Percentiles rank a stretch among this genome's conserved stretches.
Conservation (phyloP, 2,329 filamentous ascomycete species). For the Pyricularia pennisetigena region DNA sequence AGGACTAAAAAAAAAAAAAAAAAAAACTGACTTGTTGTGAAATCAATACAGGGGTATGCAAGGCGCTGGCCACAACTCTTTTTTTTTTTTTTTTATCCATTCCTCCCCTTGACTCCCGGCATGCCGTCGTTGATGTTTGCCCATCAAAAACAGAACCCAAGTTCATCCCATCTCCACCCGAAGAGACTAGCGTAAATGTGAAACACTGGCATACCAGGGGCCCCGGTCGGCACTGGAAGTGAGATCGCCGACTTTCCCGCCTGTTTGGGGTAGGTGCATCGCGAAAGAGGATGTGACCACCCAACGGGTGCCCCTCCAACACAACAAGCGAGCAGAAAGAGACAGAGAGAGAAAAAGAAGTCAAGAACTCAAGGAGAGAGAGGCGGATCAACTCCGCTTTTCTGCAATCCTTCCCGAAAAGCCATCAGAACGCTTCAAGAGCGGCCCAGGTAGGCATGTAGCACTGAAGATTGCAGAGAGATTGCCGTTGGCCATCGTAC, state of each 20-base stretch:
- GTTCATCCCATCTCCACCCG: background rate
- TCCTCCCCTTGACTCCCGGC: background rate
- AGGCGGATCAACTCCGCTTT: background rate
- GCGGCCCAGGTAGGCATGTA: background rate
- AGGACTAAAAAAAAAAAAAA: background rate
- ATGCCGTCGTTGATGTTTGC: background rate
- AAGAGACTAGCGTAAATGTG: background rate
- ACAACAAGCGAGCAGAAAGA: background rate
- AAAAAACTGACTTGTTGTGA: no score
- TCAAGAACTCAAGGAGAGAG: background rate
- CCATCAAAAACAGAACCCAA: background rate
- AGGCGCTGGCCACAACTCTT: no score
- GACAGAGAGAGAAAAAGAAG: background rate
- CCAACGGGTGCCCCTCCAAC: background rate
- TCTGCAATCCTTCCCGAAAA: no score
- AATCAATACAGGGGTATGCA: no score
- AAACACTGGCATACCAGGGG: background rate
- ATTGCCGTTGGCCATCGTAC: background rate
- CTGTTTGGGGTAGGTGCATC: background rate
- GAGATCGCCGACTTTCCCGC: conserved; percentile 1
- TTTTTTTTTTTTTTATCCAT: background rate
- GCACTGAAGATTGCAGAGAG: background rate
- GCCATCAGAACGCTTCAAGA: no score
- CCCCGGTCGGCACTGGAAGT: conserved; percentile 1
- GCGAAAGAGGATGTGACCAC: background rate